Base-by-base conservation (phyloP, 805 yeast genomes). In the Maudiozyma serrabonitensis region DNA sequence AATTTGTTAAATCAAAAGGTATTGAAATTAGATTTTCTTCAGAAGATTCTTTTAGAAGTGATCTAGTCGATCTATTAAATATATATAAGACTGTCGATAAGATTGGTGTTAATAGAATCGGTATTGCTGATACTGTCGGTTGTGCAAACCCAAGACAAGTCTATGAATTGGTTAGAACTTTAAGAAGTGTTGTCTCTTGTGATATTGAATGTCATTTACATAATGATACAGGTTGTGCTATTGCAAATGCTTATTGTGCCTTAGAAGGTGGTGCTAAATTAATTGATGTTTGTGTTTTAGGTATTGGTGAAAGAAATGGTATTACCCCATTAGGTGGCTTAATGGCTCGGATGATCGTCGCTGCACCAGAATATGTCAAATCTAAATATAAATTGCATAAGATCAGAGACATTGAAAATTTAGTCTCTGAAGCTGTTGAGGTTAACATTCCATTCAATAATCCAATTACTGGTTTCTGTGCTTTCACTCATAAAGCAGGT, bases 61-160 rank as follows among this genome's bases (percentile, higher is more conserved):
- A 91, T 69, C 79, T 93, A 59, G 98, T 91, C 51, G 99, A 91
- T 66, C 75, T 91, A 66, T 80, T 91, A 64, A 91, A 91, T 74
- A 93, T 91, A 61, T 91, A 91, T 77, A 85, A 89, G 71, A 89
- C 97, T 26, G 99, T 91, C 56, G 95, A 87, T 75, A 87, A 88
- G 74, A 87, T 91, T 60, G 99, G 99, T 63, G 99, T 91, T 54
- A 89, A 93, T 78, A 82, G 99, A 72, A 96, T 91, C 49, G 99
- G 99, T 74, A 91, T 91, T 73, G 99, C 99, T 58, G 99, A 91
- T 69, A 91, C 99, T 37, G 99, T 91, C 50, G 99, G 99, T 46
- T 85, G 98, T 69, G 99, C 99, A 56, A 91, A 91, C 75, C 99
- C 99, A 62, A 83, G 99, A 74, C 98, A 93, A 73, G 99, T 91